Conservation (phyloP, 371 early-diverging fungal genomes). For the Lichtheimia ramosa region DNA sequence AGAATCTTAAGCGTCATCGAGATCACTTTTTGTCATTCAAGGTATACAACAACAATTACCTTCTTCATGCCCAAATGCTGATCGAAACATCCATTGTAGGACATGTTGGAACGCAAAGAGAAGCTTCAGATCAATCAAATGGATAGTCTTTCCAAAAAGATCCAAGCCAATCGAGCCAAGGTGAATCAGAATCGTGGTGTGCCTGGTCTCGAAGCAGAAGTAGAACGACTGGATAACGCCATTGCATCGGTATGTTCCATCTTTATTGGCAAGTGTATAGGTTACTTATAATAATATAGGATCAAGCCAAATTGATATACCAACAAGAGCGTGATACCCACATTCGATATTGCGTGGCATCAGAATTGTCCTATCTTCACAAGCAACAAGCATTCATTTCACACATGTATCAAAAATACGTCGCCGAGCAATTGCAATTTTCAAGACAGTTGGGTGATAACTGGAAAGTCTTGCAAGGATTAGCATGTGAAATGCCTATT, state of each 20-base stretch:
- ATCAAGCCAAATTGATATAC: conserved; percentile 22
- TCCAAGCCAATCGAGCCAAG: conserved; percentile 32
- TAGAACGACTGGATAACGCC: conserved; percentile 32
- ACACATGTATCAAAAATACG: conserved; percentile 62
- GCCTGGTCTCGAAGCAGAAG: conserved; percentile 47
- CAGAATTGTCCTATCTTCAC: conserved; percentile 39
- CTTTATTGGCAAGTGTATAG: conserved; percentile 1
- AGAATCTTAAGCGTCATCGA: conserved; percentile 59
- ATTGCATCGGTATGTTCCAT: conserved; percentile 32
- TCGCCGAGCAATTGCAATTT: conserved; percentile 56
- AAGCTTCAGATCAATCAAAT: conserved; percentile 19
- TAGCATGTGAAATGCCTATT: conserved; percentile 19
- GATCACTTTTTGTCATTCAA: conserved; percentile 55
- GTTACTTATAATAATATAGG: conserved; percentile 3
- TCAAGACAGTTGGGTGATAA: conserved; percentile 52
- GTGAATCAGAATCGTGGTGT: conserved; percentile 44
- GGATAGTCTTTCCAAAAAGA: conserved; percentile 28
- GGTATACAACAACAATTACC: no score
- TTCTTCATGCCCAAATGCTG: no score
- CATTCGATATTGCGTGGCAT: conserved; percentile 32
- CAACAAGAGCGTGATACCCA: conserved; percentile 32
- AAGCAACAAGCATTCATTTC: conserved; percentile 49
- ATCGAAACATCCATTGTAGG: conserved; percentile 5
- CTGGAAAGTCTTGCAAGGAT: conserved; percentile 57
- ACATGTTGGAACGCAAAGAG: conserved; percentile 23